Conservation (phyloP, 176 grass and related monocot species). For the Saccharum spontaneum region DNA sequence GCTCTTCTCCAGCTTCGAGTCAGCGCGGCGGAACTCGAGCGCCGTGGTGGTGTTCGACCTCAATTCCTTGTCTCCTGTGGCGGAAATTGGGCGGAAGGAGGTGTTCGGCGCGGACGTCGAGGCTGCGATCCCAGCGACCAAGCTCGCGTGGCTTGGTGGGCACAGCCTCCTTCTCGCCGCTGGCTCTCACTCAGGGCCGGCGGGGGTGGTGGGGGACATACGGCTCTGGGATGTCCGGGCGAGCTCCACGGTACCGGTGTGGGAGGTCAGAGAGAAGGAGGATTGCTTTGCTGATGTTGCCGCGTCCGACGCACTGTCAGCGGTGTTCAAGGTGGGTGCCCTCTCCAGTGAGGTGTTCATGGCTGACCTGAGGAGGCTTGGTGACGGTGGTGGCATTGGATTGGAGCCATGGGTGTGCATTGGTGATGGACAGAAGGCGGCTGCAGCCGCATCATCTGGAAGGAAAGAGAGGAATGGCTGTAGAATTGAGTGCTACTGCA, state of each 20-base stretch:
- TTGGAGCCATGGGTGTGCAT: conserved; percentile 60
- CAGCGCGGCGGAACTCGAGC: conserved; percentile 66
- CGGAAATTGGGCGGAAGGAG: conserved; percentile 66
- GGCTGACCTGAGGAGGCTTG: conserved; percentile 76
- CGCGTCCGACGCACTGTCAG: conserved; percentile 46
- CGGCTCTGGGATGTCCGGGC: conserved; percentile 73
- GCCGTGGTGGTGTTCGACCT: conserved; percentile 71
- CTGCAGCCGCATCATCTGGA: neutral
- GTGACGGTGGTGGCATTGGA: conserved; percentile 10
- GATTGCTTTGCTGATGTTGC: conserved; percentile 77
- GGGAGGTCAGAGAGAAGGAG: conserved; percentile 64
- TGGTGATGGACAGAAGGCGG: conserved; percentile 32
- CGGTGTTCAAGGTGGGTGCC: conserved; percentile 72
- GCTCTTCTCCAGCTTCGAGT: conserved; percentile 83
- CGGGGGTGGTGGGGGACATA: conserved; percentile 61
- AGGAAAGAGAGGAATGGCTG: conserved; percentile 69
- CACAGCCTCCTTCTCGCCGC: conserved; percentile 67
- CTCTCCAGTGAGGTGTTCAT: conserved; percentile 74
- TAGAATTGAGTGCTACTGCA: conserved; percentile 60
- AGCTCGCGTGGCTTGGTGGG: conserved; percentile 58
- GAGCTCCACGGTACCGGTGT: conserved; percentile 38
- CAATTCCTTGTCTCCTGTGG: conserved; percentile 53
- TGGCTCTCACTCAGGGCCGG: conserved; percentile 67
- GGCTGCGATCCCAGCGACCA: conserved; percentile 65
- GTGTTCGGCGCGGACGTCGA: conserved; percentile 65